A percentile compares a stretch with the other conserved stretches of the same genome.
Evolutionary conservation across 192 early-diverging fungal genomes (phyloP).

Genomic region (Backusella parvicylindrica): DNA sequence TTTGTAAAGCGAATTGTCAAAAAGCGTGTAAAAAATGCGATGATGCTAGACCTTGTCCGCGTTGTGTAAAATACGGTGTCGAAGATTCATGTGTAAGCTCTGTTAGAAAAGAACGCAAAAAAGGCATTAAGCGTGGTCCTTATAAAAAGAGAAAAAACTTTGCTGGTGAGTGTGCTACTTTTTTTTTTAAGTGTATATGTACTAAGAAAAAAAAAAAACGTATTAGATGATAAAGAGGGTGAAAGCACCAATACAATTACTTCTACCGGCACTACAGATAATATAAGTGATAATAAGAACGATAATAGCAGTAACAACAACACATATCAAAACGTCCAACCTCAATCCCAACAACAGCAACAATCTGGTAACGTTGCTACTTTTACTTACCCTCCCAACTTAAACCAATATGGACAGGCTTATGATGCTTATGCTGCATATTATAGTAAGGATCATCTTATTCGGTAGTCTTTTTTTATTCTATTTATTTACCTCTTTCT

Average conservation of each 20-base stretch:
- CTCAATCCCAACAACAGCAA: neutral
- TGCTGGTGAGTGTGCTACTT: neutral
- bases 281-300: neutral
- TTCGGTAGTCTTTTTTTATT: neutral
- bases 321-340: neutral
- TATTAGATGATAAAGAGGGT: neutral
- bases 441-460: neutral
- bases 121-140: slow-evolving; percentile 81
- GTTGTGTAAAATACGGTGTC: slow-evolving; percentile 74
- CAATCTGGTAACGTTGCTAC: neutral
- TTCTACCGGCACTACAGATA: neutral
- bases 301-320: neutral
- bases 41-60: slow-evolving; percentile 73
- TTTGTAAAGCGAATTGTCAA: slow-evolving; percentile 69
- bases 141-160: slow-evolving; percentile 60
- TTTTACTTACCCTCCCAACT: slow-evolving; percentile 11
- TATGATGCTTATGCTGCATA: slow-evolving; percentile 17
- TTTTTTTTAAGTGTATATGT: neutral
- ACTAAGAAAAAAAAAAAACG: neutral
- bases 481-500: neutral
- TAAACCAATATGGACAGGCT: slow-evolving; percentile 24
- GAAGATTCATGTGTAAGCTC: slow-evolving; percentile 70
- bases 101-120: slow-evolving; percentile 75
- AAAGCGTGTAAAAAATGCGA: slow-evolving; percentile 93
- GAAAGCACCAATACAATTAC: neutral